phyloP scores from a whole-genome alignment of 2,329 filamentous ascomycete species.

The Monilinia aucupariae region DNA sequence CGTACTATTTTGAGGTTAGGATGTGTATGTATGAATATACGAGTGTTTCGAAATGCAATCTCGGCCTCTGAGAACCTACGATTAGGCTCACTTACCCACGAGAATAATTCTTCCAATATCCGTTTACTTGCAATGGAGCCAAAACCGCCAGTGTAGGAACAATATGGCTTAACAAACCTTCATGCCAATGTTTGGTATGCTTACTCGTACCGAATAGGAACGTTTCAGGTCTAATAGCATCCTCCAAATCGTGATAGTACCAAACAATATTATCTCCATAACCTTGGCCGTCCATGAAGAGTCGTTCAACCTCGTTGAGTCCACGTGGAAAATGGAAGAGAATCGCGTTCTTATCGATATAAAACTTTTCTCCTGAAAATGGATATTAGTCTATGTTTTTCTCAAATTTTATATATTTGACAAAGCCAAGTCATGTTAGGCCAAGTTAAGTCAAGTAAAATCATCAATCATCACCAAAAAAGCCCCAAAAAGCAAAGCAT shows the following conservation, averaged over 20 bases:
- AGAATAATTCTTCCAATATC: background rate
- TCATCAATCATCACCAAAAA: background rate
- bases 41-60: background rate
- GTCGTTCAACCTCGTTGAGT: background rate
- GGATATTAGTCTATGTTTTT: background rate
- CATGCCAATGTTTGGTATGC: background rate
- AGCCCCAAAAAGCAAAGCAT: background rate
- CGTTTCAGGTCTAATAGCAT: background rate
- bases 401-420: background rate
- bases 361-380: background rate
- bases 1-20: background rate
- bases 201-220: background rate
- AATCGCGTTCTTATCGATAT: background rate
- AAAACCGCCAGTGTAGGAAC: background rate
- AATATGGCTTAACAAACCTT: background rate
- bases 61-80: background rate
- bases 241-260: background rate
- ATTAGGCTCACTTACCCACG: background rate
- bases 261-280: background rate
- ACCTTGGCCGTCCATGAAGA: background rate
- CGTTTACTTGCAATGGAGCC: constrained; percentile 1
- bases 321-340: background rate
- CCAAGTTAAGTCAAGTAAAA: background rate
- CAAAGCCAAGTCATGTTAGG: too few relatives aligned
- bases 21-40: background rate